A percentile compares a stretch with the other conserved stretches of the same genome.
phyloP scores from a whole-genome alignment of 768 basidiomycete species.

The Ramaria sp. region DNA sequence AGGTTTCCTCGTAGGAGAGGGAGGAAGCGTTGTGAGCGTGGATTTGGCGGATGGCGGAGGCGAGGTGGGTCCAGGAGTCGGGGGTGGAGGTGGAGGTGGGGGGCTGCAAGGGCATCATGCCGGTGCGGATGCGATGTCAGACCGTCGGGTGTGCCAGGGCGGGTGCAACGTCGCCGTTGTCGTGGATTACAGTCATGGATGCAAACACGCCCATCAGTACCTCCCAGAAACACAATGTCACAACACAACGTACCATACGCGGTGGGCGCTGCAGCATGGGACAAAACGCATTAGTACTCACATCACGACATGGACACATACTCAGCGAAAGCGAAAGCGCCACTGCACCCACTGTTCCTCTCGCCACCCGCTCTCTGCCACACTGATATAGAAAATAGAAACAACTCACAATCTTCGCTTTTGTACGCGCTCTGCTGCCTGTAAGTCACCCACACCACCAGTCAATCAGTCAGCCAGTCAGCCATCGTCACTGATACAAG shows the following conservation, averaged over 20 bases:
- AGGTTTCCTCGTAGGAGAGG: constrained; percentile 88
- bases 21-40: constrained; percentile 87
- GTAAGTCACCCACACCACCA: background rate
- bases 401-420: constrained; percentile 11
- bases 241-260: constrained; percentile 8
- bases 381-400: background rate
- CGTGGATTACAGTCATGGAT: too few species aligned
- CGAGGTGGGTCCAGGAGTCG: constrained; percentile 73
- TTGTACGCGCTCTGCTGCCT: background rate
- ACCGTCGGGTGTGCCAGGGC: too few species aligned
- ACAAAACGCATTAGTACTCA: background rate
- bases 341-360: too few species aligned
- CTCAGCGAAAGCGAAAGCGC: too few species aligned
- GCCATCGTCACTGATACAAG: too few species aligned
- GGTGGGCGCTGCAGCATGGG: constrained; percentile 12
- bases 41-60: constrained; percentile 85
- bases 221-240: too few species aligned
- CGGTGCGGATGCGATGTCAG: background rate
- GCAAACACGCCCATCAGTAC: too few species aligned
- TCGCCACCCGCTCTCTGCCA: too few species aligned
- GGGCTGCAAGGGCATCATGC: constrained; percentile 33
- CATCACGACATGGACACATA: too few species aligned
- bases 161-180: too few species aligned
- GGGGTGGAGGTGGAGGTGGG: constrained; percentile 68
- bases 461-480: too few species aligned